A percentile compares a stretch with the other conserved stretches of the same genome.
Evolutionary conservation across 2,329 filamentous ascomycete genomes (phyloP).

Genomic region (Colletotrichum kahawae): DNA sequence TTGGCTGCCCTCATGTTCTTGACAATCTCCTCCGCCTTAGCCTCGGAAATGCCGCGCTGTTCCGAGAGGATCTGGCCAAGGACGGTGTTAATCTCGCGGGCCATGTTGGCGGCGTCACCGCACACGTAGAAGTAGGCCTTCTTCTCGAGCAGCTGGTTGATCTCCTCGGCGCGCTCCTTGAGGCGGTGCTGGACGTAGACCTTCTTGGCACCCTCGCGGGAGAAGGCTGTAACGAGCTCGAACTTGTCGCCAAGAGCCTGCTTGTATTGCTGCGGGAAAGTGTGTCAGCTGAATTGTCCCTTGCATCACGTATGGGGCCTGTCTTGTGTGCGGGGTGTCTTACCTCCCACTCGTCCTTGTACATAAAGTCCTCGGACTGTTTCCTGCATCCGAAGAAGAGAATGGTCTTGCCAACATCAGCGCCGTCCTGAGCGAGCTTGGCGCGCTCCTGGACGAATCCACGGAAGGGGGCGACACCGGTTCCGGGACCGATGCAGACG

Average conservation of each 20-base stretch:
- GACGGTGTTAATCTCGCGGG: constrained; percentile 88
- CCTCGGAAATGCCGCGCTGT: constrained; percentile 79
- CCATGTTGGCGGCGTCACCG: constrained; percentile 97
- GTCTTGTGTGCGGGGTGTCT: constrained; percentile 37
- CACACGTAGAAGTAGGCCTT: constrained; percentile 98
- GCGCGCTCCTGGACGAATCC: constrained; percentile 94
- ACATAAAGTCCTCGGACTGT: constrained; percentile 87
- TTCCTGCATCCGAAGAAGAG: constrained; percentile 97
- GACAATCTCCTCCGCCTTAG: constrained; percentile 94
- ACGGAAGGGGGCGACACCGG: constrained; percentile 95
- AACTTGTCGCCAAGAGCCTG: constrained; percentile 86
- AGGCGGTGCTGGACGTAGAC: constrained; percentile 97
- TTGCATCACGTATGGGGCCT: not conserved
- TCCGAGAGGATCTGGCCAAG: constrained; percentile 86
- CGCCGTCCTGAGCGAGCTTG: constrained; percentile 78
- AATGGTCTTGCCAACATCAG: constrained; percentile 84
- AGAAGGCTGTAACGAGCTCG: constrained; percentile 91
- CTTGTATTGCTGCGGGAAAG: constrained; percentile 72
- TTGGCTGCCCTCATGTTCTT: constrained; percentile 96
- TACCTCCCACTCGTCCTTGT: constrained; percentile 91
- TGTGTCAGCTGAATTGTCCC: not conserved
- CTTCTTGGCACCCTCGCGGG: constrained; percentile 84
- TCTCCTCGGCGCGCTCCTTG: constrained; percentile 79
- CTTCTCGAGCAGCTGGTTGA: constrained; percentile 85
- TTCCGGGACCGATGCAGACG: constrained; percentile 96